These are phyloP conservation scores for Saccharomycopsis hybrid DNA, from an alignment of 1,139 yeast species.

Conservation along the genomic window DNA sequence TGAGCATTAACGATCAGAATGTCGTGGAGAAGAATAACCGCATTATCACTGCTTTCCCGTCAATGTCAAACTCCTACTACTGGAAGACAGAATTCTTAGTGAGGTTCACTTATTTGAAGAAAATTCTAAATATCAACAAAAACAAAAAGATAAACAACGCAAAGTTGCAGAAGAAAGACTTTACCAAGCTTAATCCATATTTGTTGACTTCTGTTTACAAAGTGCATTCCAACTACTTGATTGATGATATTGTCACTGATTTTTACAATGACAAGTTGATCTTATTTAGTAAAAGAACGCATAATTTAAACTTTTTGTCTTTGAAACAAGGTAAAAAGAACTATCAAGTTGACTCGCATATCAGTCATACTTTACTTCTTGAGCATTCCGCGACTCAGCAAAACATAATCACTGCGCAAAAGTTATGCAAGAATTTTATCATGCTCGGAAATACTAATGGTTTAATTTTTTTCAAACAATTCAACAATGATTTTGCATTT, in stretches of 20 bases:
- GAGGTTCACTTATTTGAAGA: conserved; percentile 11
- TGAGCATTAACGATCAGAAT: conserved; percentile 1
- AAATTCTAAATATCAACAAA: conserved; percentile 9
- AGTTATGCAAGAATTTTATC: conserved; percentile 6
- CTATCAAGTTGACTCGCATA: conserved; percentile 3
- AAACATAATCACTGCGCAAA: not conserved
- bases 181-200: conserved; percentile 9
- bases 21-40: conserved; percentile 1
- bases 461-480: conserved; percentile 7
- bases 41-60: conserved; percentile 13
- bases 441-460: conserved; percentile 14
- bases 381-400: conserved; percentile 1
- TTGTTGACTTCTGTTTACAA: conserved; percentile 10
- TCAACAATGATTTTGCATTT: conserved; percentile 8
- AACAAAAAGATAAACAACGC: conserved; percentile 4
- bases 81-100: conserved; percentile 17
- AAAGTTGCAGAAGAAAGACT: not conserved
- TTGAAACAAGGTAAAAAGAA: conserved; percentile 15
- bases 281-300: conserved; percentile 8
- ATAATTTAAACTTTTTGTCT: conserved; percentile 6
- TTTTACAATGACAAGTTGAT: conserved; percentile 14
- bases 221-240: conserved; percentile 7
- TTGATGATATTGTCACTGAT: conserved; percentile 13
- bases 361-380: not conserved
- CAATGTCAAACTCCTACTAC: conserved; percentile 7